Evolutionary conservation across 768 basidiomycete species (phyloP).

Genomic region (Trametes villosa): DNA sequence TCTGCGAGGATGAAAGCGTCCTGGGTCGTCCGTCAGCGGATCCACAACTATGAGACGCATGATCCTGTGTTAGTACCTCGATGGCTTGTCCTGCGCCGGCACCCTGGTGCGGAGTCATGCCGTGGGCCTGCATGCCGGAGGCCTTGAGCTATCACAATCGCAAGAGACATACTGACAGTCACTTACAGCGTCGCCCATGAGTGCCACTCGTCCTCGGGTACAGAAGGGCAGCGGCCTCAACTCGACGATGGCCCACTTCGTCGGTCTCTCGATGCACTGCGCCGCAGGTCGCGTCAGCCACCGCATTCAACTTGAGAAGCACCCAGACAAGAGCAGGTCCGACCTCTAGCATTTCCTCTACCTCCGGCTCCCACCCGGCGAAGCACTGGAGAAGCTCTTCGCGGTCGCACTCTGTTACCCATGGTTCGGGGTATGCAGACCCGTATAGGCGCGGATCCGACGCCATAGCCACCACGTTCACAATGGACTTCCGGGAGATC

Average conservation of each 20-base stretch:
- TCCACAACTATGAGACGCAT: background rate
- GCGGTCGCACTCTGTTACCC: conserved; percentile 30
- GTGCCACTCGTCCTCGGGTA: conserved; percentile 27
- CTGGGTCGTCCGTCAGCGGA: conserved; percentile 18
- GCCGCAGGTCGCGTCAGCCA: too few species aligned
- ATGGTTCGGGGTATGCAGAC: conserved; percentile 26
- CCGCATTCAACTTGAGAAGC: too few species aligned
- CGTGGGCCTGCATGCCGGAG: conserved; percentile 34
- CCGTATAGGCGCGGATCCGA: conserved; percentile 43
- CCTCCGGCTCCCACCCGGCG: conserved; percentile 37
- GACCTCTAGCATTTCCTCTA: conserved; percentile 32
- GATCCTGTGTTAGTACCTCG: conserved; percentile 27
- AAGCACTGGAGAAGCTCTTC: conserved; percentile 35
- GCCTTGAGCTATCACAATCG: background rate
- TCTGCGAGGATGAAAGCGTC: conserved; percentile 37
- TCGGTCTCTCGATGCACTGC: conserved; percentile 35
- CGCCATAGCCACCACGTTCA: conserved; percentile 50
- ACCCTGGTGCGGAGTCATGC: conserved; percentile 39
- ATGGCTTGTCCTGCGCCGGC: conserved; percentile 41
- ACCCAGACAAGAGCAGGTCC: background rate
- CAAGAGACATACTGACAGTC: background rate
- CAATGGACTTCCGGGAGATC: conserved; percentile 46
- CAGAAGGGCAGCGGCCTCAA: conserved; percentile 34
- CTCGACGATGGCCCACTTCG: conserved; percentile 38
- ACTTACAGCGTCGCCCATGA: conserved; percentile 40